Evolutionary conservation across 108 stramenopile species (phyloP), one percentile per base, ranked within the genome.

Genomic region (Nannochloropsis gaditana): DNA sequence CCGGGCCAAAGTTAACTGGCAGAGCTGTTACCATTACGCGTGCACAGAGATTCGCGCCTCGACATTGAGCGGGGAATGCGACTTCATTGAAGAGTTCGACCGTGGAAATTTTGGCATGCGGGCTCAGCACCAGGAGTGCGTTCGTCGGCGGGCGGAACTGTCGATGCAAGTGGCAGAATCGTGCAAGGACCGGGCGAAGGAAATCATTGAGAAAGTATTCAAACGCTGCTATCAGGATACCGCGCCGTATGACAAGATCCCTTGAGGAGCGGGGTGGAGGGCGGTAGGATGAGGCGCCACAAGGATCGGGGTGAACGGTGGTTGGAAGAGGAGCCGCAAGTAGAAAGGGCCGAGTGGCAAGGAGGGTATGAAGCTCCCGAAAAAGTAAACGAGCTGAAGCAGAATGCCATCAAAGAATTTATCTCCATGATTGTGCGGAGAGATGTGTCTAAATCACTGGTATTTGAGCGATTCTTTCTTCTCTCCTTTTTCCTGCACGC

Each of bases 41-140:
- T 89, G 89, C 80, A 86, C 85, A 43, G 89, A 89, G 87, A 88
- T 89, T 21, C 84, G 88, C 21, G 88, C 88, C 31, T 85, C 84
- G 11, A 87, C 85, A 41, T 85, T 87, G 9, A 85, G 85, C 80
- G 88, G 88, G 85, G 88, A 89, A 80, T 89, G 88, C 43, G 87
- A 85, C 43, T 87, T 88, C 31, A 43, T 43, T 31, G 85, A 88
- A 85, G 88, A 89, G 43, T 80, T 87, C n/a, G 41, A 85, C 17
- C 42, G 88, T 43, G 88, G 88, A 43, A n/a, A 85, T 41, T 45
- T 42, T 17, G 84, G 43, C 43, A 85, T 87, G 85, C 84, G 82
- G 44, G 87, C 80, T 31, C 88, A 89, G 82, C 88, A 89, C 81
- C 82, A 88, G 45, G 86, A 84, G 84, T 88, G 87, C 84, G 87